A percentile compares a stretch with the other conserved stretches of the same genome.
Evolutionary conservation across 805 yeast species (phyloP).

Genomic region (Candida maesae): DNA sequence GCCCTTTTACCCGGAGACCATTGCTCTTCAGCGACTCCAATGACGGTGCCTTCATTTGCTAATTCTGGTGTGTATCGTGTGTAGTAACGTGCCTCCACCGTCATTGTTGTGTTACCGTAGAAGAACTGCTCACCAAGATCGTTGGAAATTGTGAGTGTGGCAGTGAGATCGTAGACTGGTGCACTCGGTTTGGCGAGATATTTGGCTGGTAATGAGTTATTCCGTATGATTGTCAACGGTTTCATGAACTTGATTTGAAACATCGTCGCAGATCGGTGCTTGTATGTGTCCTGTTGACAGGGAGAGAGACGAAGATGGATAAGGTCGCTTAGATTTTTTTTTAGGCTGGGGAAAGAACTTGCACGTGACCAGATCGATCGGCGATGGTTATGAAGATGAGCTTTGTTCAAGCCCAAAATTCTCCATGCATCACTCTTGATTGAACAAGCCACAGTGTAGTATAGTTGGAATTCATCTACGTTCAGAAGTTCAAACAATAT

Average conservation of each 20-base stretch:
- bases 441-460: too few relatives aligned
- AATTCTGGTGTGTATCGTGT: neutral
- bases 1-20: conserved; percentile 26
- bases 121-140: conserved; percentile 40
- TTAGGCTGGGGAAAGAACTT: neutral
- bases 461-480: too few relatives aligned
- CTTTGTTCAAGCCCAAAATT: too few relatives aligned
- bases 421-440: too few relatives aligned
- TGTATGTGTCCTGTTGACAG: too few relatives aligned
- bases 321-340: too few relatives aligned
- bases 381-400: too few relatives aligned
- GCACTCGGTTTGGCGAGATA: conserved; percentile 9
- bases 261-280: too few relatives aligned
- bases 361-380: neutral
- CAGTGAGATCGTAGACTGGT: conserved; percentile 16
- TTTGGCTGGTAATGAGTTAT: conserved; percentile 2
- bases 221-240: conserved; percentile 24
- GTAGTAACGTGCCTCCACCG: conserved; percentile 11
- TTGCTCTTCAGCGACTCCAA: conserved; percentile 1
- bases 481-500: neutral
- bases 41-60: neutral
- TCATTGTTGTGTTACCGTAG: conserved; percentile 28
- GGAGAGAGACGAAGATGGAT: too few relatives aligned
- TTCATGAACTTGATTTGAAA: conserved; percentile 35
- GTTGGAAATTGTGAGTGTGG: conserved; percentile 31